Evolutionary conservation across 2,329 filamentous ascomycete genomes (phyloP).

Genomic region (Pseudogymnoascus sp.): DNA sequence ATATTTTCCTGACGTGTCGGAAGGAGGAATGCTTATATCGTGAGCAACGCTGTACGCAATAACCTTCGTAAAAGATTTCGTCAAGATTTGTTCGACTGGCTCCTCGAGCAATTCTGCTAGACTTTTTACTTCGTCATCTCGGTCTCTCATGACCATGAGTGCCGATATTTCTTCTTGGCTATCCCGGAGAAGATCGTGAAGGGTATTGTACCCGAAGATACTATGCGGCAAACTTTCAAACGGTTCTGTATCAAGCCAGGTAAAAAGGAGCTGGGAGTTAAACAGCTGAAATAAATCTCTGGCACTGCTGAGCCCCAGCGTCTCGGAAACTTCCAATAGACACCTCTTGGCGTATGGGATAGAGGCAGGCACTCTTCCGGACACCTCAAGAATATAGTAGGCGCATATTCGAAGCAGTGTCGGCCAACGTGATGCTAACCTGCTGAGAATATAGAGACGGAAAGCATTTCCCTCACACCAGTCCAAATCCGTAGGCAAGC

Average conservation of each 20-base stretch:
- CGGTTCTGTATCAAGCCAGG: slow-evolving; percentile 68
- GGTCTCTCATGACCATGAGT: slow-evolving; percentile 74
- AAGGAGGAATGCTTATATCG: slow-evolving; percentile 50
- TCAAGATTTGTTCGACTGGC: slow-evolving; percentile 52
- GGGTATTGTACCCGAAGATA: slow-evolving; percentile 72
- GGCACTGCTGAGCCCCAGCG: slow-evolving; percentile 59
- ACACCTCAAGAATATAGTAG: slow-evolving; percentile 90
- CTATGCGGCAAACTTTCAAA: slow-evolving; percentile 71
- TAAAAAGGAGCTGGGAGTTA: slow-evolving; percentile 81
- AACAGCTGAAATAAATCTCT: slow-evolving; percentile 76
- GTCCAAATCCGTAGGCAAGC: slow-evolving; percentile 65
- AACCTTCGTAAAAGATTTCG: slow-evolving; percentile 66
- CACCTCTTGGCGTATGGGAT: slow-evolving; percentile 67
- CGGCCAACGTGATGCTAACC: slow-evolving; percentile 75
- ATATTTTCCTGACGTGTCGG: slow-evolving; percentile 36
- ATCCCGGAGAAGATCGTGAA: slow-evolving; percentile 63
- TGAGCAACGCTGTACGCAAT: slow-evolving; percentile 79
- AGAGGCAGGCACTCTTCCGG: slow-evolving; percentile 62
- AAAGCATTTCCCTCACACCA: slow-evolving; percentile 79
- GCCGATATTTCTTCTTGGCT: slow-evolving; percentile 73
- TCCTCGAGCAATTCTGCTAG: slow-evolving; percentile 54
- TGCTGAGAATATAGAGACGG: slow-evolving; percentile 68
- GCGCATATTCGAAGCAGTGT: slow-evolving; percentile 80
- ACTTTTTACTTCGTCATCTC: slow-evolving; percentile 55
- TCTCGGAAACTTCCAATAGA: slow-evolving; percentile 57